phyloP scores from a whole-genome alignment of 1,284 basidiomycete genomes.

The Rhodotorula glutinis region DNA sequence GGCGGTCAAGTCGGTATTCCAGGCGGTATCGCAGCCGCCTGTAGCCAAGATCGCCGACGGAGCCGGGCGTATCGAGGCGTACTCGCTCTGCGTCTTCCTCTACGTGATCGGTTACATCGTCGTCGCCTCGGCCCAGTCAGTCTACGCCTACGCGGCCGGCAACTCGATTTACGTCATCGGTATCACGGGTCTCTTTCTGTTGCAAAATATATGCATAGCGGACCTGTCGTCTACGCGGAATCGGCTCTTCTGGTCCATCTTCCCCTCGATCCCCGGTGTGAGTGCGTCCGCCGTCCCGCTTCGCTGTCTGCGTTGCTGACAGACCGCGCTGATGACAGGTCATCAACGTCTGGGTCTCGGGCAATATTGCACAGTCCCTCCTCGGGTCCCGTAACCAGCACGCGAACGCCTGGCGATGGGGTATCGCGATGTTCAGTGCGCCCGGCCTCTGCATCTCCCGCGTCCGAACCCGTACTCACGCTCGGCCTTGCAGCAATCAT shows the following conservation, averaged over 20 bases:
- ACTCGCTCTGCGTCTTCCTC: conserved; percentile 45
- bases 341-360: conserved; percentile 48
- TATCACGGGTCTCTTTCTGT: conserved; percentile 46
- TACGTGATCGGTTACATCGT: conserved; percentile 48
- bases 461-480: no score
- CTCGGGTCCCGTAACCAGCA: conserved; percentile 19
- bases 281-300: background rate
- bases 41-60: conserved; percentile 49
- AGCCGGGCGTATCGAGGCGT: conserved; percentile 47
- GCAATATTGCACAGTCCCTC: conserved; percentile 40
- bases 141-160: conserved; percentile 45
- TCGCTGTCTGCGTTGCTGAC: background rate
- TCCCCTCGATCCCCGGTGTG: conserved; percentile 45
- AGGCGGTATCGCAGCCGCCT: conserved; percentile 47
- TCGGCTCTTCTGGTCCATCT: conserved; percentile 48
- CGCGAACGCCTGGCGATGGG: conserved; percentile 45
- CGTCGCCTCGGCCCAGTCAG: conserved; percentile 43
- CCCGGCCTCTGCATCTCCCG: conserved; percentile 13
- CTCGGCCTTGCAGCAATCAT: conserved; percentile 39
- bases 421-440: conserved; percentile 44
- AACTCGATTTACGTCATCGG: conserved; percentile 48
- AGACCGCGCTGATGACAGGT: background rate
- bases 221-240: conserved; percentile 47
- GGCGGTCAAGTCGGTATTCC: conserved; percentile 47
- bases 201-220: conserved; percentile 48